Evolutionary conservation across 2,329 filamentous ascomycete genomes (phyloP), one percentile per base, ranked within the genome.

Genomic region (Beauveria rudraprayagi): DNA sequence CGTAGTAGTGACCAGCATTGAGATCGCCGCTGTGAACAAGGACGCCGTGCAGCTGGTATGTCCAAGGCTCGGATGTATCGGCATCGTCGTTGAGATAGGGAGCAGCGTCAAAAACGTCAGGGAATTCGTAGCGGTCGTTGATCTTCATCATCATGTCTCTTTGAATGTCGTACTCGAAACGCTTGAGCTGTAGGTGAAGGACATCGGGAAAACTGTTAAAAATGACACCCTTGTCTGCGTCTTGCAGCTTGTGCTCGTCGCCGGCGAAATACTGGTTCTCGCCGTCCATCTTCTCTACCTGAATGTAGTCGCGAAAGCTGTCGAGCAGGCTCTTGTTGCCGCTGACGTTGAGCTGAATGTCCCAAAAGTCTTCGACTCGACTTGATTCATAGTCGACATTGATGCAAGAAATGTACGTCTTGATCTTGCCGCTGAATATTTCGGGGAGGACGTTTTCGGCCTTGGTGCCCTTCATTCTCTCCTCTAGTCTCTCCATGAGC

Each of bases 141-240:
- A 99, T 92, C 77, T 99, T 99, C 89, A 96, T 97, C 90, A 97
- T 97, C 65, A 91, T 92, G 71, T 97, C 93, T 67, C 91, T 86
- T 67, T 96, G 89, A 69, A 97, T 90, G 75, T 99, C 94, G 76
- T 99, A 99, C 72, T 99, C 92, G 73, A 99, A 99, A 57, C 94
- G 89, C 77, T 97, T 97, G 63, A 99, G 83, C 73, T 99, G 94
- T 47, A 99, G 80, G 72, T 99, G 93, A 24, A 99, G 79, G 3
- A 99, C 92, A 58, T 95, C 90, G 0, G 94, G 94, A 71, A 97
- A 97, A 68, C 87, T 90, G 71, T 92, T 91, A 72, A 99, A 99
- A 64, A 99, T 97, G 66, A 97, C 94, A 57, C 94, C 94, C 75
- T 99, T 99, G 78, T 91, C 92, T 56, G 94, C 94, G 72, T 99